Evolutionary conservation across 73 alveolate species (phyloP).

Genomic region (Paramecium primaurelia): DNA sequence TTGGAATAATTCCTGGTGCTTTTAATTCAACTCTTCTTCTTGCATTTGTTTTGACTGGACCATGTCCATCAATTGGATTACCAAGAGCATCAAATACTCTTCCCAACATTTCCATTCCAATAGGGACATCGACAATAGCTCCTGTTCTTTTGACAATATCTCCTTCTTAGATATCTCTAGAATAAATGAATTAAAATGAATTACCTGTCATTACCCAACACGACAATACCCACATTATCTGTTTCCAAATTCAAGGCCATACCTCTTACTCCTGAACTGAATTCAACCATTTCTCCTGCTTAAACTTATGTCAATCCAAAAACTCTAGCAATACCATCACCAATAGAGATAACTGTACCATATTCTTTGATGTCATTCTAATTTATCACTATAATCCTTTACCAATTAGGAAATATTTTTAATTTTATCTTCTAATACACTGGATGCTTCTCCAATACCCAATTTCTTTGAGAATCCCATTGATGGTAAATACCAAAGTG

Average conservation of each 20-base stretch:
- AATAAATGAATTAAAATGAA: slow-evolving; percentile 48
- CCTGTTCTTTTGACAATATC: slow-evolving; percentile 95
- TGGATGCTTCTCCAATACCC: slow-evolving; percentile 62
- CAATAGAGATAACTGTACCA: slow-evolving; percentile 95
- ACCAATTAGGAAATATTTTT: slow-evolving; percentile 60
- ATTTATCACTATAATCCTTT: background rate
- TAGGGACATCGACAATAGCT: slow-evolving; percentile 91
- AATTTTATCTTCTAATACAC: slow-evolving; percentile 61
- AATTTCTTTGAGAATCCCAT: slow-evolving; percentile 45
- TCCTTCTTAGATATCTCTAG: slow-evolving; percentile 93
- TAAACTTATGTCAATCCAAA: slow-evolving; percentile 92
- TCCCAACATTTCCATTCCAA: slow-evolving; percentile 94
- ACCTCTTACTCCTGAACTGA: slow-evolving; percentile 93
- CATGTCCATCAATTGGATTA: slow-evolving; percentile 93
- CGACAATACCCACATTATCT: slow-evolving; percentile 97
- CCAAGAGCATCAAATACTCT: slow-evolving; percentile 87
- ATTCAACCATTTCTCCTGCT: slow-evolving; percentile 99
- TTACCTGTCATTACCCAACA: slow-evolving; percentile 93
- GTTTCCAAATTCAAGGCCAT: slow-evolving; percentile 97
- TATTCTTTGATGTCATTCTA: slow-evolving; percentile 84
- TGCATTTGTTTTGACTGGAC: slow-evolving; percentile 79
- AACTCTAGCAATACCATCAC: slow-evolving; percentile 98
- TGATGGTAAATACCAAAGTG: background rate
- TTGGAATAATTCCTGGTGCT: slow-evolving; percentile 98
- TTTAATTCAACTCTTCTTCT: slow-evolving; percentile 88